Base-by-base conservation (phyloP, 1,284 basidiomycete genomes). In the Papiliotrema laurentii region DNA sequence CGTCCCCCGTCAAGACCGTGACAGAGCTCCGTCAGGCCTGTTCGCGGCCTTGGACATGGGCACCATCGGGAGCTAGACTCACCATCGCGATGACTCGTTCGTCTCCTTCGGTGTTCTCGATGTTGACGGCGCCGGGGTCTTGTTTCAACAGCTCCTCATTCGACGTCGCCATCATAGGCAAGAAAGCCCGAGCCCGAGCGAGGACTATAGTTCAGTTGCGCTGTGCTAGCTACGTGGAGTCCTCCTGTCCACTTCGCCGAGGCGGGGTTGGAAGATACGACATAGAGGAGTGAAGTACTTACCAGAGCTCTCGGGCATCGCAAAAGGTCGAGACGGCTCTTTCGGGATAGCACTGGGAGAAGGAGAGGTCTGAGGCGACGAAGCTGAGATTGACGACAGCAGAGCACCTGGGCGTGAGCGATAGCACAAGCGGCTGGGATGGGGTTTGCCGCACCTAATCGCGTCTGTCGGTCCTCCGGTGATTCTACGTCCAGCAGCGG, bases 141-240 rank as follows among this genome's bases (percentile, higher is more conserved):
- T 47, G 37, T 3, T 46, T 43, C 4, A 63, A 47, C n/a, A 72
- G 49, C 9, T 55, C 54, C 10, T 54, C 57, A 40, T 69, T 72
- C 14, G 63, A 61, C 4, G 50, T 48, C 13, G 61, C 57, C 14
- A 72, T 40, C 19, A 61, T 47, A 1, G 69, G 68, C 11, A 72
- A 56, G 55, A 72, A 72, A 9, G 60, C 62, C 46, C 60, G 56
- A 0, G 55, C 69, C 30, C 68, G 54, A 14, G 65, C 57, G 1
- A 72, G 54, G 0, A 56, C 66, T 69, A 28, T 4, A n/a, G n/a
- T n/a, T n/a, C n/a, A n/a, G n/a, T n/a, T n/a, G n/a, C n/a, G n/a
- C n/a, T n/a, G n/a, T n/a, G n/a, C n/a, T n/a, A n/a, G n/a, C n/a
- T n/a, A n/a, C n/a, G n/a, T n/a, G n/a, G n/a, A n/a, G n/a, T n/a